Conservation (phyloP, 345 rosid genomes). For the Hibiscus mutabilis region DNA sequence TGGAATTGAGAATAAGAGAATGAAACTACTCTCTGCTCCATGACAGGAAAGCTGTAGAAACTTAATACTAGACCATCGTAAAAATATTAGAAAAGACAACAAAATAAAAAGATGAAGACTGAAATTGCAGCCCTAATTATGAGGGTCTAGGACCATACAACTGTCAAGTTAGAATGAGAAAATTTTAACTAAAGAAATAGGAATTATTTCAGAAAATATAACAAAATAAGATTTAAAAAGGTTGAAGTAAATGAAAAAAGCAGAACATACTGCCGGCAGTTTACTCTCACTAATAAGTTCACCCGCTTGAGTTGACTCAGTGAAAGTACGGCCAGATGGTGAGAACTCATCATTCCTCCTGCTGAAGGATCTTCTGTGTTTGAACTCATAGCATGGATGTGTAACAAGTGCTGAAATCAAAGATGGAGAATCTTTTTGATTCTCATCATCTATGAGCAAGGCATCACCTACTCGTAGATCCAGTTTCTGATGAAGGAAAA, state of each 20-base stretch:
- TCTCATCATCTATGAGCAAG: slow-evolving; percentile 54
- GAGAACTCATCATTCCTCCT: slow-evolving; percentile 76
- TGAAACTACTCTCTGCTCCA: neutral
- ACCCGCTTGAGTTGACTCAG: slow-evolving; percentile 65
- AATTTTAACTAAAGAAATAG: neutral
- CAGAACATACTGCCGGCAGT: slow-evolving; percentile 30
- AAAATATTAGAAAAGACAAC: neutral
- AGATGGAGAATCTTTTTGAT: slow-evolving; percentile 46
- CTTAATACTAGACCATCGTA: neutral
- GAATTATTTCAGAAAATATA: neutral
- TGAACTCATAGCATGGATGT: slow-evolving; percentile 48
- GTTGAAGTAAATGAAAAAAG: neutral
- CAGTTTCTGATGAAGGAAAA: slow-evolving; percentile 38
- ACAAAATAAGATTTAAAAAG: slow-evolving; percentile 3
- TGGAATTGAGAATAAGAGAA: neutral
- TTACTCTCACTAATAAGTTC: slow-evolving; percentile 42
- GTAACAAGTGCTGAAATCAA: slow-evolving; percentile 36
- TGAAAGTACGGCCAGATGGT: slow-evolving; percentile 46
- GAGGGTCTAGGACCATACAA: neutral
- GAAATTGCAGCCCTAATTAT: neutral
- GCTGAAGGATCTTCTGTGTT: slow-evolving; percentile 71
- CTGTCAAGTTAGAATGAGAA: neutral
- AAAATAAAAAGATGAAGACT: neutral
- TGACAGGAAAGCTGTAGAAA: neutral
- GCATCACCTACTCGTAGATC: slow-evolving; percentile 45